Conservation (phyloP, 2,329 filamentous ascomycete species). For the Cladosporium sp. region DNA sequence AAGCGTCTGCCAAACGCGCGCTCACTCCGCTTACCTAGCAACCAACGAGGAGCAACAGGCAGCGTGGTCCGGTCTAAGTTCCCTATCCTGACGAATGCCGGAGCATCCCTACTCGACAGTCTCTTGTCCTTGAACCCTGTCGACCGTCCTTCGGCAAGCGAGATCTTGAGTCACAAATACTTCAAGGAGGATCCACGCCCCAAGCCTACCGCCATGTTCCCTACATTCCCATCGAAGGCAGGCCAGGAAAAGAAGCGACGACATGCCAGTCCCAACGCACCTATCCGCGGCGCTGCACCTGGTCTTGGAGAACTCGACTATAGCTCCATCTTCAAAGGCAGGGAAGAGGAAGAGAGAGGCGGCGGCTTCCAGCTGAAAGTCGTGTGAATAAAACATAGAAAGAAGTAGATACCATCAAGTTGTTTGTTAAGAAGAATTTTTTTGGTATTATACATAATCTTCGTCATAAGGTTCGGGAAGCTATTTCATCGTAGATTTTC, state of each 20-base stretch:
- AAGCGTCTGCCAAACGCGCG: slow-evolving; percentile 83
- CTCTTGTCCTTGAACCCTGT: slow-evolving; percentile 76
- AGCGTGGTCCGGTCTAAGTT: slow-evolving; percentile 72
- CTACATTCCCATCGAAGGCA: slow-evolving; percentile 93
- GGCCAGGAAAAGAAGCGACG: slow-evolving; percentile 80
- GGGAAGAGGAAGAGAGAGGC: slow-evolving; percentile 50
- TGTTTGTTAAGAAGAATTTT: not conserved
- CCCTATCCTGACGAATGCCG: slow-evolving; percentile 75
- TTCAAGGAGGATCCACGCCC: slow-evolving; percentile 87
- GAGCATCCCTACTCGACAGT: slow-evolving; percentile 66
- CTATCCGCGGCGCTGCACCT: slow-evolving; percentile 63
- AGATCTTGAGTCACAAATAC: slow-evolving; percentile 78
- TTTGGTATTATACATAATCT: slow-evolving; percentile 9
- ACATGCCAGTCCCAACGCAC: slow-evolving; percentile 77
- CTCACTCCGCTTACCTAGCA: slow-evolving; percentile 63
- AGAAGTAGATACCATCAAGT: not conserved
- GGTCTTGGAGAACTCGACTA: slow-evolving; percentile 47
- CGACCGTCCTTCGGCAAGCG: slow-evolving; percentile 66
- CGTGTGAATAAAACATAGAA: slow-evolving; percentile 26
- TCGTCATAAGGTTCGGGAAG: slow-evolving; percentile 1
- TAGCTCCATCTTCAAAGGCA: slow-evolving; percentile 51
- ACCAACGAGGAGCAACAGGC: slow-evolving; percentile 47
- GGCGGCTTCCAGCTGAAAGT: slow-evolving; percentile 47
- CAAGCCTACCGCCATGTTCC: slow-evolving; percentile 89
- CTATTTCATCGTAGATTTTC: not conserved